Percentiles rank a stretch among this genome's conserved stretches.
Evolutionary conservation across 805 yeast species (phyloP).

Genomic region (Monosporozyma siamensis): DNA sequence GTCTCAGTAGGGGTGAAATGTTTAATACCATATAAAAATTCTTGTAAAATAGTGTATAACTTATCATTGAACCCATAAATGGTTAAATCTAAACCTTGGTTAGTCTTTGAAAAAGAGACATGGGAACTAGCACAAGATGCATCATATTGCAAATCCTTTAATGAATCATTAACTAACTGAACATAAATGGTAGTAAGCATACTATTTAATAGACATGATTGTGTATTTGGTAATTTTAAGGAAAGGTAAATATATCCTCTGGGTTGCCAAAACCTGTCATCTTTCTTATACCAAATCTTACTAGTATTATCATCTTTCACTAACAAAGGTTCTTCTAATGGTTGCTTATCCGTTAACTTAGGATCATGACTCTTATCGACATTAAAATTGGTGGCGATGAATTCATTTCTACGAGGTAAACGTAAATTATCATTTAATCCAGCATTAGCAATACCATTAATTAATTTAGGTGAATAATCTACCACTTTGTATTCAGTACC

Average conservation of each 20-base stretch:
- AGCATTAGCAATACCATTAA: slow-evolving; percentile 28
- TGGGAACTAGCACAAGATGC: slow-evolving; percentile 75
- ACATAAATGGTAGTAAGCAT: slow-evolving; percentile 53
- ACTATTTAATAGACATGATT: slow-evolving; percentile 47
- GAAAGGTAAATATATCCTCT: slow-evolving; percentile 62
- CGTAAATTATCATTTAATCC: slow-evolving; percentile 34
- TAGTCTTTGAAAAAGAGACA: slow-evolving; percentile 46
- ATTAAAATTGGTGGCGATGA: slow-evolving; percentile 70
- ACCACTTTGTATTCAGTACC: slow-evolving; percentile 66
- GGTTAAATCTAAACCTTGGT: slow-evolving; percentile 62
- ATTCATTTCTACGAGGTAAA: slow-evolving; percentile 67
- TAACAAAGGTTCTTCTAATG: slow-evolving; percentile 52
- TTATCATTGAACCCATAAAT: slow-evolving; percentile 82
- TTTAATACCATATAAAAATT: slow-evolving; percentile 47
- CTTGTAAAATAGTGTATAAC: slow-evolving; percentile 49
- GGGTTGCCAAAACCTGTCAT: slow-evolving; percentile 83
- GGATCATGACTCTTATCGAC: slow-evolving; percentile 38
- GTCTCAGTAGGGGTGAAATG: slow-evolving; percentile 42
- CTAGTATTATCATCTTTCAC: slow-evolving; percentile 37
- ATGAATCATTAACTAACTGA: slow-evolving; percentile 64
- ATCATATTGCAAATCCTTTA: slow-evolving; percentile 65
- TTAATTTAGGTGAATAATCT: slow-evolving; percentile 35
- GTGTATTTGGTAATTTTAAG: slow-evolving; percentile 56
- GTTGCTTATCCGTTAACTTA: slow-evolving; percentile 19
- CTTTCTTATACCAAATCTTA: slow-evolving; percentile 81